These are phyloP conservation scores for Rhodotorula sp. DNA, from an alignment of 1,284 basidiomycete species.

Conservation along the genomic window DNA sequence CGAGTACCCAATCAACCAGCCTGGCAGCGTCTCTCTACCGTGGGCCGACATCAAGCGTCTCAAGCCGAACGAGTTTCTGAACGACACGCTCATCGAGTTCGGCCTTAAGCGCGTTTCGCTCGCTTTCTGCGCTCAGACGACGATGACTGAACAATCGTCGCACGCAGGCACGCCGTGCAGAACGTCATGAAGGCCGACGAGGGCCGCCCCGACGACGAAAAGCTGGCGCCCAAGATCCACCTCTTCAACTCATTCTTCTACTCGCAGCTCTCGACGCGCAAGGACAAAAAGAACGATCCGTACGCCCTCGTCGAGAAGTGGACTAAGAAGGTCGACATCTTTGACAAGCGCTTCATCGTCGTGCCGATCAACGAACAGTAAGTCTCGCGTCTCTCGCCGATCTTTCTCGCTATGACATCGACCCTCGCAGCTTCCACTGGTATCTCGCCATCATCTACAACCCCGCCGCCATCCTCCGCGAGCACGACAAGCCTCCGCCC, in stretches of 20 bases:
- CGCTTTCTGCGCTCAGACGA: background rate
- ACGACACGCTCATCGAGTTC: slow-evolving; percentile 94
- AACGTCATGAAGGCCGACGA: slow-evolving; percentile 38
- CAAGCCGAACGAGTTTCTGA: slow-evolving; percentile 74
- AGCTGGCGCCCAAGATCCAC: slow-evolving; percentile 70
- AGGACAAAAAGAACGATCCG: slow-evolving; percentile 26
- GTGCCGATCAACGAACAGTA: slow-evolving; percentile 96
- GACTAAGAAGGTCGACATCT: slow-evolving; percentile 80
- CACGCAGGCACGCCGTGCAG: slow-evolving; percentile 62
- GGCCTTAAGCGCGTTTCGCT: slow-evolving; percentile 71
- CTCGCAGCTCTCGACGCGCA: slow-evolving; percentile 76
- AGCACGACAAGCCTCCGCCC: slow-evolving; percentile 3
- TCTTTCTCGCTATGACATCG: background rate
- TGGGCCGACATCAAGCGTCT: slow-evolving; percentile 69
- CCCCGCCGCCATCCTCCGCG: slow-evolving; percentile 57
- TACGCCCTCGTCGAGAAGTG: slow-evolving; percentile 88
- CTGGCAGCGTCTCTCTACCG: slow-evolving; percentile 40
- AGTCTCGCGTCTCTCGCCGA: slow-evolving; percentile 41
- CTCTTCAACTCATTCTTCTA: slow-evolving; percentile 98
- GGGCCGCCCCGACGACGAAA: slow-evolving; percentile 52
- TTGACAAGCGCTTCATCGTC: slow-evolving; percentile 85
- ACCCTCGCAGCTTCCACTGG: slow-evolving; percentile 76
- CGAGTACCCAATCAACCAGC: slow-evolving; percentile 30
- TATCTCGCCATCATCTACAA: slow-evolving; percentile 91
- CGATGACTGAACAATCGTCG: background rate